phyloP scores from a whole-genome alignment of 2,329 filamentous ascomycete species.

The Mycogone perniciosa region DNA sequence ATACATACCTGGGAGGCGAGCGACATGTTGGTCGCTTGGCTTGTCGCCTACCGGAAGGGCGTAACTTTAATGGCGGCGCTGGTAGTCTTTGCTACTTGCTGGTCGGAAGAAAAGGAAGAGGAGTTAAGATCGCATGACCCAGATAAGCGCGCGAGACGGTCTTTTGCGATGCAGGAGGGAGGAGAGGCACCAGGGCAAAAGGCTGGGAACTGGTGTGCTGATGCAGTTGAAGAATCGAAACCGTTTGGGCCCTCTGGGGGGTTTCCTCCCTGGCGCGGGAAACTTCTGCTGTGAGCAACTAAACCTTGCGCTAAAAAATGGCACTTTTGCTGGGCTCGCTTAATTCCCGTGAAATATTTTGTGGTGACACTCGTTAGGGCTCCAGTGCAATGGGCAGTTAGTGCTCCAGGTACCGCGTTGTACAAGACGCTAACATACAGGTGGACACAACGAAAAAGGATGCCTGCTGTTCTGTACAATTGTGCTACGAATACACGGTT shows the following conservation, averaged over 20 bases:
- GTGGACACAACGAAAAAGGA: too few species aligned
- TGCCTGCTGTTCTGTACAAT: too few species aligned
- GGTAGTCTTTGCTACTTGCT: constrained; percentile 24
- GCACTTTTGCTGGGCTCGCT: constrained; percentile 9
- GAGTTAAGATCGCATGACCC: constrained; percentile 36
- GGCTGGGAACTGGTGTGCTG: constrained; percentile 11
- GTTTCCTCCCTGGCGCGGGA: not conserved
- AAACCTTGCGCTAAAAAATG: constrained; percentile 18
- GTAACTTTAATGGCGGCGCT: constrained; percentile 30
- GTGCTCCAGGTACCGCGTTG: constrained; percentile 11
- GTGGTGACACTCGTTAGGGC: constrained; percentile 21
- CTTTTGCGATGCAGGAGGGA: constrained; percentile 4
- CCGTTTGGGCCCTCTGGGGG: not conserved
- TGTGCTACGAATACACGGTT: too few species aligned
- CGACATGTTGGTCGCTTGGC: constrained; percentile 52
- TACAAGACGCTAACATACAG: not conserved
- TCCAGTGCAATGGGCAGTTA: constrained; percentile 11
- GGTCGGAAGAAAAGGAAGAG: constrained; percentile 21
- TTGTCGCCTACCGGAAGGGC: constrained; percentile 43
- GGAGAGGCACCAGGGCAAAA: constrained; percentile 6
- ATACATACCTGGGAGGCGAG: constrained; percentile 52
- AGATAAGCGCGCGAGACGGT: constrained; percentile 15
- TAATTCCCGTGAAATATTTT: constrained; percentile 19
- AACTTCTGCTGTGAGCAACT: constrained; percentile 4
- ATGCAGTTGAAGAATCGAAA: constrained; percentile 15